These are phyloP conservation scores for Xenoacremonium recifei DNA, from an alignment of 2,329 filamentous ascomycete species.

Conservation along the genomic window DNA sequence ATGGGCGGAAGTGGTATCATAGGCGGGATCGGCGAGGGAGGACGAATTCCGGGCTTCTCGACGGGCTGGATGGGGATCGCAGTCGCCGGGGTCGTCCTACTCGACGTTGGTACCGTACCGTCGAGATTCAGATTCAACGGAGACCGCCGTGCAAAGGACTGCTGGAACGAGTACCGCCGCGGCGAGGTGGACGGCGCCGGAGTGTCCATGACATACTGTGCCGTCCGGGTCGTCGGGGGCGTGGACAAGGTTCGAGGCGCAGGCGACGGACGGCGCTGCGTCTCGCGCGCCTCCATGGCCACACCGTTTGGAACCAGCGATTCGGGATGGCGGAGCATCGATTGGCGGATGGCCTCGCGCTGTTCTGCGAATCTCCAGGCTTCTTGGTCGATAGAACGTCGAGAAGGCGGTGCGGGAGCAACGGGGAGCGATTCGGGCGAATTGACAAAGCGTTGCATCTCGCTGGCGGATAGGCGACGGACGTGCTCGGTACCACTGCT, in stretches of 20 bases:
- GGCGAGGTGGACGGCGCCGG: conserved; percentile 32
- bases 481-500: conserved; percentile 46
- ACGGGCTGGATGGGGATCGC: conserved; percentile 24
- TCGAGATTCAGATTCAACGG: conserved; percentile 44
- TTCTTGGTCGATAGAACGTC: conserved; percentile 40
- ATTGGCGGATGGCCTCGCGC: conserved; percentile 29
- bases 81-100: conserved; percentile 20
- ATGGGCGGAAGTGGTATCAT: conserved; percentile 63
- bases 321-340: conserved; percentile 26
- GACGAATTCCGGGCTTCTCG: conserved; percentile 25
- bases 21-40: conserved; percentile 50
- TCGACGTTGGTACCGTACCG: conserved; percentile 16
- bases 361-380: conserved; percentile 24
- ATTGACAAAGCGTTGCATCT: conserved; percentile 57
- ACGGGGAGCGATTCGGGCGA: conserved; percentile 59
- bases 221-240: conserved; percentile 46
- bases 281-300: conserved; percentile 24
- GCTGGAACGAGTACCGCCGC: conserved; percentile 52
- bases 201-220: conserved; percentile 26
- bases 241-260: conserved; percentile 49
- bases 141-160: conserved; percentile 41
- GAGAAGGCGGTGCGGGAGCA: conserved; percentile 38
- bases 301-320: conserved; percentile 23
- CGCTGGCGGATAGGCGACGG: conserved; percentile 54
- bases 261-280: conserved; percentile 31